These are phyloP conservation scores for Diaporthe longicolla DNA, from an alignment of 2,329 filamentous ascomycete species.

Conservation along the genomic window DNA sequence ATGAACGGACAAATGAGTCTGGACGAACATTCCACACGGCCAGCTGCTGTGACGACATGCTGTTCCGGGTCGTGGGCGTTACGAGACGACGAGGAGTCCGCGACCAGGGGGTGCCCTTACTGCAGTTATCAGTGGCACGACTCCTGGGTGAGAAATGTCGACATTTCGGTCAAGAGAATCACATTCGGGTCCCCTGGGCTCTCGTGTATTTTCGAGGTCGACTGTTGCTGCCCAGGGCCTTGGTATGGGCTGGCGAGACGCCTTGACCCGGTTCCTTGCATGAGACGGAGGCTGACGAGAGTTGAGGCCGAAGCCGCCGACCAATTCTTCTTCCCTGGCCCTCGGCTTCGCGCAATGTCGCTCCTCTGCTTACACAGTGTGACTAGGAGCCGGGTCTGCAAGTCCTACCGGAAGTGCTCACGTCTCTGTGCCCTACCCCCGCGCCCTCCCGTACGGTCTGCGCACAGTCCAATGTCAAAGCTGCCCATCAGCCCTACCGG, in stretches of 20 bases:
- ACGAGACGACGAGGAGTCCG: neutral
- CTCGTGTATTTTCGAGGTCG: neutral
- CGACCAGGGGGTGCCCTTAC: constrained; percentile 3
- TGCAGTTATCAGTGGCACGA: neutral
- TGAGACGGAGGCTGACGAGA: neutral
- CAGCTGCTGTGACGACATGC: constrained; percentile 14
- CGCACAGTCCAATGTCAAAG: neutral
- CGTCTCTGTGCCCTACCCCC: neutral
- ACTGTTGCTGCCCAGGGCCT: neutral
- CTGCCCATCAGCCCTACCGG: constrained; percentile 17
- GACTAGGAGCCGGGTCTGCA: neutral
- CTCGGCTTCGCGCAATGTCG: constrained; percentile 6
- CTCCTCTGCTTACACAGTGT: constrained; percentile 17
- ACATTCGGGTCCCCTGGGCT: neutral
- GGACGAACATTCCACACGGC: constrained; percentile 22
- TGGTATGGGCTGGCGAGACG: neutral
- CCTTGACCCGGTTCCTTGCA: neutral
- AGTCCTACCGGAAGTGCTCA: constrained; percentile 20
- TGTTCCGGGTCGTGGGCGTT: constrained; percentile 1
- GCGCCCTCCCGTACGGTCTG: too few species aligned
- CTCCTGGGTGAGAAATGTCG: neutral
- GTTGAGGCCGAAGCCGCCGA: neutral
- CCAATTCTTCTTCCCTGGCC: neutral
- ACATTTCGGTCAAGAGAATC: neutral
- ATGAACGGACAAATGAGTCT: neutral